Evolutionary conservation across 352 stramenopile genomes (phyloP).

Genomic region (Phytophthora hibernalis): DNA sequence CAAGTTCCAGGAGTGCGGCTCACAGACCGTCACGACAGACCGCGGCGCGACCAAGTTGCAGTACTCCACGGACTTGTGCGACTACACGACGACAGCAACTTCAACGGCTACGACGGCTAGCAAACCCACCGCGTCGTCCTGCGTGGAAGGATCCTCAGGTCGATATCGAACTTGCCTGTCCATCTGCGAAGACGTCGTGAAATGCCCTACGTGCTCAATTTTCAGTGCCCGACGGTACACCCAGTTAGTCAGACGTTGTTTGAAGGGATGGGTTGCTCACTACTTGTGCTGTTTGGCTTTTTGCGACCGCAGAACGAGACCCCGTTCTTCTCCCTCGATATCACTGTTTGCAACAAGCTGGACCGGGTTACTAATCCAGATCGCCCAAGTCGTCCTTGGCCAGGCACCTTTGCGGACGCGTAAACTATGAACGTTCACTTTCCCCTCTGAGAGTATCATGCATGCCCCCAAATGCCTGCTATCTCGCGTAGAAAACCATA

Average conservation of each 20-base stretch:
- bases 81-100: constrained; percentile 22
- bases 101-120: constrained; percentile 7
- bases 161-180: constrained; percentile 77
- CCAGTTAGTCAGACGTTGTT: not conserved
- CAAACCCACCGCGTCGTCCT: constrained; percentile 24
- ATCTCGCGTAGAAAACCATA: constrained; percentile 12
- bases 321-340: constrained; percentile 75
- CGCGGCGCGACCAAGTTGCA: constrained; percentile 19
- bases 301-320: constrained; percentile 61
- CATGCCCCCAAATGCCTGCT: constrained; percentile 1
- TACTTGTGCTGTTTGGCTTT: constrained; percentile 6
- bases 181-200: constrained; percentile 88
- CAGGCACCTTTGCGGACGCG: constrained; percentile 72
- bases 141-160: constrained; percentile 53
- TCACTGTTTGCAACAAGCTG: constrained; percentile 79
- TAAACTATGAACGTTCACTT: constrained; percentile 28
- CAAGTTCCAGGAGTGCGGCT: constrained; percentile 82
- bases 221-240: constrained; percentile 77
- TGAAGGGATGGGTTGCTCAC: not conserved
- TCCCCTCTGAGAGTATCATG: too few species aligned
- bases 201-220: constrained; percentile 88
- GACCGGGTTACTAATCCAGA: constrained; percentile 75
- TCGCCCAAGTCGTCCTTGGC: constrained; percentile 66
- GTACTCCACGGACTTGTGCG: constrained; percentile 38
- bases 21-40: constrained; percentile 29